A percentile compares a stretch with the other conserved stretches of the same genome.
Conservation (phyloP, 2,329 filamentous ascomycete species). For the Periconia sp. region DNA sequence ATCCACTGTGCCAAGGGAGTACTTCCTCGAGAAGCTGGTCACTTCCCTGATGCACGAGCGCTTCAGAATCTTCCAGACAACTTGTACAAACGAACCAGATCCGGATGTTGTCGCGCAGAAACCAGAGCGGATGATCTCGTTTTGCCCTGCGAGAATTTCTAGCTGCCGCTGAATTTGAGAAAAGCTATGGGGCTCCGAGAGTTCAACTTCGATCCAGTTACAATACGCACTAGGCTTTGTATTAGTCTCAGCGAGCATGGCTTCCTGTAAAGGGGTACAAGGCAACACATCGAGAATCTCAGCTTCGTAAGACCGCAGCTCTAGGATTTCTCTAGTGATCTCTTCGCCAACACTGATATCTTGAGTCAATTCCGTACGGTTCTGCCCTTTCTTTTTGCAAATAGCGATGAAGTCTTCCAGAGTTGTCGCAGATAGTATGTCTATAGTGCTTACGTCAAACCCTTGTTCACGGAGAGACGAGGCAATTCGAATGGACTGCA, state of each 20-base stretch:
- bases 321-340: constrained; percentile 8
- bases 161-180: constrained; percentile 48
- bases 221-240: constrained; percentile 69
- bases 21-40: constrained; percentile 48
- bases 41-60: constrained; percentile 54
- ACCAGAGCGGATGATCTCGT: constrained; percentile 75
- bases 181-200: constrained; percentile 47
- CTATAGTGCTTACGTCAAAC: constrained; percentile 62
- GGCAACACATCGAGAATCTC: constrained; percentile 51
- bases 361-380: not conserved
- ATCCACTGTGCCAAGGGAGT: constrained; percentile 42
- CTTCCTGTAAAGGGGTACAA: constrained; percentile 76
- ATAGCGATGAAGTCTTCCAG: constrained; percentile 38
- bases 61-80: constrained; percentile 66
- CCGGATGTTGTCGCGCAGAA: constrained; percentile 60
- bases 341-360: constrained; percentile 7
- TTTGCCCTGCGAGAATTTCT: constrained; percentile 44
- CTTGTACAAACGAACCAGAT: constrained; percentile 61
- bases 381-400: constrained; percentile 20
- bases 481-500: constrained; percentile 67
- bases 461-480: constrained; percentile 66
- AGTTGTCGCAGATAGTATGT: constrained; percentile 65
- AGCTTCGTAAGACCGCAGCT: constrained; percentile 14
- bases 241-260: constrained; percentile 80
- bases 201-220: constrained; percentile 75